These are phyloP conservation scores for Clonostachys solani DNA, from an alignment of 2,329 filamentous ascomycete genomes.

Conservation along the genomic window DNA sequence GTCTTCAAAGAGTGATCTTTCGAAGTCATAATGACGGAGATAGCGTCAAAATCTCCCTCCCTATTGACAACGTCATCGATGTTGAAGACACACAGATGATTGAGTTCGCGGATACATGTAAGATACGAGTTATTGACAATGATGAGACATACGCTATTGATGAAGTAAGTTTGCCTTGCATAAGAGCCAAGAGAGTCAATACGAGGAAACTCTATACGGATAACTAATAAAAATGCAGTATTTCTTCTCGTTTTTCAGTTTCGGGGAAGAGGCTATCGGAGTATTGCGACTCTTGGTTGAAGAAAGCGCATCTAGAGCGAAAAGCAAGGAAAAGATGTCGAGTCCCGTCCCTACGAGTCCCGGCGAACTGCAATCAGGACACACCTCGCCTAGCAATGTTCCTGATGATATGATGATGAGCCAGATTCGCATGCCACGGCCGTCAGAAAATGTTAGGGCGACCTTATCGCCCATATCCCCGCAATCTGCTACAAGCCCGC, in stretches of 20 bases:
- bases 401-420: neutral
- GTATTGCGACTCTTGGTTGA: conserved; percentile 71
- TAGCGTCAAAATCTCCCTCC: conserved; percentile 92
- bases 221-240: conserved; percentile 50
- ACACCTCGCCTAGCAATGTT: too few species aligned
- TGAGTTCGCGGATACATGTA: conserved; percentile 90
- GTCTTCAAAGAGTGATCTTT: conserved; percentile 91
- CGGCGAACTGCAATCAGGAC: too few species aligned
- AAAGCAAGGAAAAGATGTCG: neutral
- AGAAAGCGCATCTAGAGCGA: conserved; percentile 23
- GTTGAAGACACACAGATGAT: conserved; percentile 89
- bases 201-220: too few species aligned
- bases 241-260: conserved; percentile 93
- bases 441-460: conserved; percentile 56
- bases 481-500: conserved; percentile 41
- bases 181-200: too few species aligned
- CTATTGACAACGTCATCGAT: conserved; percentile 84
- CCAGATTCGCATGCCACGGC: conserved; percentile 26
- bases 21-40: conserved; percentile 94
- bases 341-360: too few species aligned
- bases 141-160: conserved; percentile 94
- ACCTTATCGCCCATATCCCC: conserved; percentile 53
- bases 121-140: conserved; percentile 87
- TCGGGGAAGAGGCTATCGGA: conserved; percentile 77
- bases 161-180: conserved; percentile 56